Percentiles rank a stretch among this genome's conserved stretches.
phyloP scores from a whole-genome alignment of 257 asterid species.

The Solanum sparsipilum region DNA sequence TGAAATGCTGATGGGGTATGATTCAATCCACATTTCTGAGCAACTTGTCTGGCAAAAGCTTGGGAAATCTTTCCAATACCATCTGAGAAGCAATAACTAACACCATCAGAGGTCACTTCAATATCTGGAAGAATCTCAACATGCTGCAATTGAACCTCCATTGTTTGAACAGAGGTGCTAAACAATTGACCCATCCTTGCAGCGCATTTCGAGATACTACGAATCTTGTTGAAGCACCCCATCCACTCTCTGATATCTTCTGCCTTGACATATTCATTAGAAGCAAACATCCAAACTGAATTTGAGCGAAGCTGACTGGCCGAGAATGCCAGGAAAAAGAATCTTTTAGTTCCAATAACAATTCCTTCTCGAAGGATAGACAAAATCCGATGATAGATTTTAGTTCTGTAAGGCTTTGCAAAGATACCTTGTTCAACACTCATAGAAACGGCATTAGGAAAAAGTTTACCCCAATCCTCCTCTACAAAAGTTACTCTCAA shows the following conservation, averaged over 20 bases:
- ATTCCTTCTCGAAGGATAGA: slow-evolving; percentile 69
- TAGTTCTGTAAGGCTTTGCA: slow-evolving; percentile 54
- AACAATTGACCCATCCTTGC: slow-evolving; percentile 97
- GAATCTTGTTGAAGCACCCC: slow-evolving; percentile 78
- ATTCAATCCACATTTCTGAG: slow-evolving; percentile 42
- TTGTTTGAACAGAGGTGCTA: slow-evolving; percentile 64
- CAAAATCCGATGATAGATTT: slow-evolving; percentile 46
- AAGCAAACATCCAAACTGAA: slow-evolving; percentile 97
- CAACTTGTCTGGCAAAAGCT: slow-evolving; percentile 47
- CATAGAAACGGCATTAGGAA: slow-evolving; percentile 36
- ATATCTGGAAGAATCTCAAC: slow-evolving; percentile 59
- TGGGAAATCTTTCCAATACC: slow-evolving; percentile 84
- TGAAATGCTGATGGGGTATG: slow-evolving; percentile 85
- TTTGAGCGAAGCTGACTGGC: slow-evolving; percentile 90
- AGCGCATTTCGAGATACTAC: slow-evolving; percentile 79
- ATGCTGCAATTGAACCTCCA: slow-evolving; percentile 42
- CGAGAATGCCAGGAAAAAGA: slow-evolving; percentile 76
- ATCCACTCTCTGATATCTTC: slow-evolving; percentile 84
- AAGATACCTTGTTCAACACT: slow-evolving; percentile 45
- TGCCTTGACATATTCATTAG: slow-evolving; percentile 54
- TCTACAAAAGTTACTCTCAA: slow-evolving; percentile 88
- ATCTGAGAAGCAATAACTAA: slow-evolving; percentile 80
- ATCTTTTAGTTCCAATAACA: slow-evolving; percentile 60
- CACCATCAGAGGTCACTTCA: slow-evolving; percentile 56
- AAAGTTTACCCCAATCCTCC: slow-evolving; percentile 87